phyloP scores from a whole-genome alignment of 495 filamentous ascomycete genomes.

The Diplogelasinospora grovesii region DNA sequence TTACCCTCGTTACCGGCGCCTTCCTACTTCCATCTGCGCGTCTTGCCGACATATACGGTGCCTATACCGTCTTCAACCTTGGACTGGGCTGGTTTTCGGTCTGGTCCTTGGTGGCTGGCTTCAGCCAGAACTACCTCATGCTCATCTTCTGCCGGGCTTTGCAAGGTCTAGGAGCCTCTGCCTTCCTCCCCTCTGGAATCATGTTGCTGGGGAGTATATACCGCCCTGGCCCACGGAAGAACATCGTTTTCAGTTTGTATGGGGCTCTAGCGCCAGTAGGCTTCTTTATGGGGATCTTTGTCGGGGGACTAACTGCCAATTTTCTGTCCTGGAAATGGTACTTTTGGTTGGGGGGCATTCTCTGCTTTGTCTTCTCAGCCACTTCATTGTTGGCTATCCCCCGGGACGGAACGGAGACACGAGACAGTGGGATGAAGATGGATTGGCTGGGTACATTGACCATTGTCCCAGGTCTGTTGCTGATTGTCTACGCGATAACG shows the following conservation, averaged over 20 bases:
- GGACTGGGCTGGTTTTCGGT: constrained; percentile 67
- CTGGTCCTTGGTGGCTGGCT: constrained; percentile 68
- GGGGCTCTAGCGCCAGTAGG: constrained; percentile 71
- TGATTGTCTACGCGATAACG: constrained; percentile 75
- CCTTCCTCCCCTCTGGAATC: constrained; percentile 69
- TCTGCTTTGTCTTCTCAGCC: constrained; percentile 36
- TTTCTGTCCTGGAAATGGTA: constrained; percentile 68
- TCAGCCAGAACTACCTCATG: constrained; percentile 62
- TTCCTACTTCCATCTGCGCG: constrained; percentile 75
- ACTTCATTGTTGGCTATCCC: constrained; percentile 63
- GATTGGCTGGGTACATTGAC: constrained; percentile 55
- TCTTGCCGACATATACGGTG: constrained; percentile 71
- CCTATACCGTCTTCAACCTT: constrained; percentile 59
- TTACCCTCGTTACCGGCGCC: constrained; percentile 65
- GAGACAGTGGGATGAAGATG: constrained; percentile 29
- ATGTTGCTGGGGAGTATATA: constrained; percentile 78
- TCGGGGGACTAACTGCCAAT: constrained; percentile 63
- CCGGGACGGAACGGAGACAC: constrained; percentile 46
- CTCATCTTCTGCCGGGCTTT: constrained; percentile 70
- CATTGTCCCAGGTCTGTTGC: constrained; percentile 58
- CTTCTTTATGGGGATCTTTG: constrained; percentile 77
- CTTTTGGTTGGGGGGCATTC: constrained; percentile 65
- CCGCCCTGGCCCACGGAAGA: constrained; percentile 78
- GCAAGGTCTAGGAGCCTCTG: constrained; percentile 72
- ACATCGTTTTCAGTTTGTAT: constrained; percentile 75